Percentiles rank a stretch among this genome's conserved stretches.
Evolutionary conservation across 371 early-diverging fungal species (phyloP).

Genomic region (Choanephora cucurbitarum): DNA sequence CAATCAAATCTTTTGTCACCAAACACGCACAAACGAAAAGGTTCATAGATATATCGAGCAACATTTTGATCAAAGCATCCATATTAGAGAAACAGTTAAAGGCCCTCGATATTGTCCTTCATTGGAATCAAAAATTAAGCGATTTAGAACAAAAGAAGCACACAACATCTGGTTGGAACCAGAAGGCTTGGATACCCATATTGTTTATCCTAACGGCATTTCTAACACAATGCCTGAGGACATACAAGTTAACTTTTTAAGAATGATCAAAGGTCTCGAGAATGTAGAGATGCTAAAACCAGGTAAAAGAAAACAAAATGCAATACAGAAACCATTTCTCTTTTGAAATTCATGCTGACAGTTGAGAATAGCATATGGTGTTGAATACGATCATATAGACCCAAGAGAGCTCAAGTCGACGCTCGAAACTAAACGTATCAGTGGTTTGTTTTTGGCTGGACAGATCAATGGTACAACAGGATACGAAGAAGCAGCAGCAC

Average conservation of each 20-base stretch:
- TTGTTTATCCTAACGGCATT: conserved; percentile 86
- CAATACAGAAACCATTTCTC: no score
- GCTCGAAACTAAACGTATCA: conserved; percentile 77
- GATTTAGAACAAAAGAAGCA: conserved; percentile 66
- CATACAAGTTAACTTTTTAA: conserved; percentile 69
- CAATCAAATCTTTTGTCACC: conserved; percentile 74
- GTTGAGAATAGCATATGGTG: conserved; percentile 61
- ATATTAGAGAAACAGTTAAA: conserved; percentile 81
- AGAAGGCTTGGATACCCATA: conserved; percentile 67
- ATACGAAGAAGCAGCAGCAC: conserved; percentile 88
- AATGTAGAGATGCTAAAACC: conserved; percentile 76
- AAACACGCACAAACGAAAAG: conserved; percentile 72
- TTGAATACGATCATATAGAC: conserved; percentile 87
- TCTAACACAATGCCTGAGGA: conserved; percentile 85
- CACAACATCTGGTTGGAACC: conserved; percentile 88
- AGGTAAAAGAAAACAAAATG: conserved; percentile 31
- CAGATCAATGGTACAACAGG: conserved; percentile 92
- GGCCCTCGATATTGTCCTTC: conserved; percentile 91
- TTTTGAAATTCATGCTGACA: no score
- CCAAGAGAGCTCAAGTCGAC: conserved; percentile 80
- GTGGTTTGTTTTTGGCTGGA: conserved; percentile 80
- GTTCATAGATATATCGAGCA: conserved; percentile 73
- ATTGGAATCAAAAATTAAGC: conserved; percentile 79
- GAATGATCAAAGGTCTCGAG: conserved; percentile 78
- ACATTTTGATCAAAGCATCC: conserved; percentile 79